Evolutionary conservation across 176 grass and related monocot genomes (phyloP), one percentile per base, ranked within the genome.

Genomic region (Oryza glumipatula): DNA sequence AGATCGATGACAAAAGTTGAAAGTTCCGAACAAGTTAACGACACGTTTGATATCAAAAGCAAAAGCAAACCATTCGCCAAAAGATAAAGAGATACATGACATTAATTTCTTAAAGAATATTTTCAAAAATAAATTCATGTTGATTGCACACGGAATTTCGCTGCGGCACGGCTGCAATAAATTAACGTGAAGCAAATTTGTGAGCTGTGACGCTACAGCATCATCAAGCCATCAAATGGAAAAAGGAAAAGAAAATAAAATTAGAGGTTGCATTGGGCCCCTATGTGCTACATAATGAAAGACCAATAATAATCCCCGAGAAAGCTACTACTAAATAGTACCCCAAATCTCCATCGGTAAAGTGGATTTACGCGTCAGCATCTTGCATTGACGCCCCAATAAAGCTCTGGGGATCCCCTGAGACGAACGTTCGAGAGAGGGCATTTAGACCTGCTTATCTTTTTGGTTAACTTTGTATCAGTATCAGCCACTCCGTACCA

Each of bases 321-420:
- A 80, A 90, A 45, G 80, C 69, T 43, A 19, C 67, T 7, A 38
- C 35, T 36, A 36, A 36, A 7, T 38, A 38, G 36, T 6, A 5
- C 58, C 87, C 76, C n/a, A 83, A 41, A 33, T 79, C n/a, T 19
- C 68, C 26, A 46, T 83, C 80, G 48, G 15, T 75, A 43, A 82
- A 70, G 84, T 63, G 84, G 69, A 70, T 12, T 68, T 83, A 74
- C 48, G 68, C 75, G 74, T 83, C 84, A 86, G 2, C 68, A 26
- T 61, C 79, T 47, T 68, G 11, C 58, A 60, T 56, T 9, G n/a
- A 28, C 60, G 77, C 11, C 23, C 16, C 45, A 32, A 16, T 35
- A 46, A 41, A 2, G 63, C 35, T 7, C 32, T 65, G 4, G n/a
- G 1, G 48, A 69, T 80, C 36, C 61, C 15, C 4, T 90, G 72